Evolutionary conservation across 2,329 filamentous ascomycete genomes (phyloP).

Genomic region (Ascosphaera apis): DNA sequence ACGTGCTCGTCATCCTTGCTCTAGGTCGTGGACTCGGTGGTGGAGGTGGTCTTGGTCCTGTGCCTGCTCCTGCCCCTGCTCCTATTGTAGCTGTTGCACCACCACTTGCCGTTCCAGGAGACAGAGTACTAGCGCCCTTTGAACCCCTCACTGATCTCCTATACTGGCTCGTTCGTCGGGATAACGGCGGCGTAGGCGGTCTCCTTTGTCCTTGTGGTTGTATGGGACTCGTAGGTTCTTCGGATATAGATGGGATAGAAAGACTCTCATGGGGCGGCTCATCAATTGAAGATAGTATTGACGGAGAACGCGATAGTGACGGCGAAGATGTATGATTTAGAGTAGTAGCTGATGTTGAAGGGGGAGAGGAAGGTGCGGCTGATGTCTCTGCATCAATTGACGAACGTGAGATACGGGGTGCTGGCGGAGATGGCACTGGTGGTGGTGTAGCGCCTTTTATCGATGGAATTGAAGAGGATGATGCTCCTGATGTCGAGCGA

Average conservation of each 20-base stretch:
- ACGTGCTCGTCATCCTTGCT: constrained; percentile 2
- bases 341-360: constrained; percentile 20
- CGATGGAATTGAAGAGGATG: constrained; percentile 16
- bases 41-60: constrained; percentile 2
- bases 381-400: constrained; percentile 6
- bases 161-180: constrained; percentile 24
- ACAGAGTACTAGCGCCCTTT: constrained; percentile 14
- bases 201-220: constrained; percentile 10
- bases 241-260: constrained; percentile 36
- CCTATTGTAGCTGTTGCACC: constrained; percentile 12
- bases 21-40: constrained; percentile 2
- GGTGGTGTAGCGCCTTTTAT: constrained; percentile 16
- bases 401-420: constrained; percentile 3
- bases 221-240: constrained; percentile 31
- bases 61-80: too few species aligned
- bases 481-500: background rate
- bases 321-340: constrained; percentile 40
- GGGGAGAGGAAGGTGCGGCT: constrained; percentile 8
- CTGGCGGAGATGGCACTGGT: background rate
- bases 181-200: constrained; percentile 22
- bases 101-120: constrained; percentile 24
- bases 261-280: constrained; percentile 11
- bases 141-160: too few species aligned
- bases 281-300: background rate
- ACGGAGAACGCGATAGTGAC: constrained; percentile 21